Percentiles rank a stretch among this genome's conserved stretches.
Evolutionary conservation across 2,329 filamentous ascomycete genomes (phyloP).

Genomic region (Dactylonectria macrodidyma): DNA sequence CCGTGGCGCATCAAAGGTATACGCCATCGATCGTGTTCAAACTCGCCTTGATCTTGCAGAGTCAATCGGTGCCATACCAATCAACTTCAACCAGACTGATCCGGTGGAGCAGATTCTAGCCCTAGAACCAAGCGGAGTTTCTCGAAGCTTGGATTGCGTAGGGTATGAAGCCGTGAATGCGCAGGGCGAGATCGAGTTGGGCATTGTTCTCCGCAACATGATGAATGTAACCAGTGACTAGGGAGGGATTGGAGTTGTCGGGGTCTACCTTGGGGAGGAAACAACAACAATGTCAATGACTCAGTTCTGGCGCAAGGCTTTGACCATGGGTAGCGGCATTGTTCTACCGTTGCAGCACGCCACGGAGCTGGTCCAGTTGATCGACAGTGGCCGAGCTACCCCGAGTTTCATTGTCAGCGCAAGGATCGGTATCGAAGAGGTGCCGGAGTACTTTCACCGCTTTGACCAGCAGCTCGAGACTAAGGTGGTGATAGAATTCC

Average conservation of each 20-base stretch:
- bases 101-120: conserved; percentile 15
- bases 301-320: conserved; percentile 1
- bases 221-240: background rate
- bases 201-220: background rate
- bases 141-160: background rate
- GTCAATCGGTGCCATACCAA: conserved; percentile 15
- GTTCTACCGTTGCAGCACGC: background rate
- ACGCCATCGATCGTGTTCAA: conserved; percentile 15
- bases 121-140: background rate
- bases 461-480: conserved; percentile 1
- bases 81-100: conserved; percentile 15
- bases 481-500: background rate
- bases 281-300: too few relatives aligned
- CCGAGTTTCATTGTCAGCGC: background rate
- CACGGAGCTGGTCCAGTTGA: background rate
- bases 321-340: background rate
- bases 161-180: background rate
- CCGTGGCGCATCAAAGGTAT: conserved; percentile 18
- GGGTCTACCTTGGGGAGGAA: background rate
- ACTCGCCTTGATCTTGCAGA: conserved; percentile 11
- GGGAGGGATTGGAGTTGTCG: background rate
- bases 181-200: background rate
- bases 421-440: conserved; percentile 13
- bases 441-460: conserved; percentile 7
- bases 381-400: background rate